A percentile compares a stretch with the other conserved stretches of the same genome.
Conservation (phyloP, 2,329 filamentous ascomycete species). For the Pseudogymnoascus sp. region DNA sequence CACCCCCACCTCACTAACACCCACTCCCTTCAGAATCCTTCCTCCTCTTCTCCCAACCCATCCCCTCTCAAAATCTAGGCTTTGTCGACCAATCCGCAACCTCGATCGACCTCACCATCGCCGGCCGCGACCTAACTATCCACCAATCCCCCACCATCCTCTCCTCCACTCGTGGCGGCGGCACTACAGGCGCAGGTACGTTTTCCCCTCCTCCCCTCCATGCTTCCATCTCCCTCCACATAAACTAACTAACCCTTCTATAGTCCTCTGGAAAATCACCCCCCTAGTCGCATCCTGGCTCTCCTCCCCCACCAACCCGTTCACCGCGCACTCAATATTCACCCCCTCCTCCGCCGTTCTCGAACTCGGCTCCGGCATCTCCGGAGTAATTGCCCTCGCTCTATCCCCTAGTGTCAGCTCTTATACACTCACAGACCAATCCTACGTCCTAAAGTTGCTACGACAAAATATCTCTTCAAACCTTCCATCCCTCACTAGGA, state of each 20-base stretch:
- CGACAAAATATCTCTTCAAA: constrained; percentile 69
- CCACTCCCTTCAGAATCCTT: constrained; percentile 63
- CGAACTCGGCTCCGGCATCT: constrained; percentile 85
- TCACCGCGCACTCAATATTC: constrained; percentile 52
- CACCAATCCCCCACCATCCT: constrained; percentile 79
- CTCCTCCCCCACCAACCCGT: constrained; percentile 50
- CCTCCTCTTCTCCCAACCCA: constrained; percentile 69
- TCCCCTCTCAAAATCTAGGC: constrained; percentile 71
- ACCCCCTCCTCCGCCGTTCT: constrained; percentile 52
- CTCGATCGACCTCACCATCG: constrained; percentile 60
- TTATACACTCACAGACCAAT: constrained; percentile 81
- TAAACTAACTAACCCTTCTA: not conserved
- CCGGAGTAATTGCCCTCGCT: constrained; percentile 67
- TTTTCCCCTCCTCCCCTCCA: constrained; percentile 9
- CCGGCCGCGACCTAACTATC: constrained; percentile 63
- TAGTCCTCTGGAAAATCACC: constrained; percentile 87
- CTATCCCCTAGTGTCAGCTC: constrained; percentile 51
- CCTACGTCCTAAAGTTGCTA: constrained; percentile 73
- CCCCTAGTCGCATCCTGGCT: constrained; percentile 79
- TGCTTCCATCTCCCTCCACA: constrained; percentile 7
- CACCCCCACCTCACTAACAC: constrained; percentile 7
- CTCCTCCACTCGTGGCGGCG: constrained; percentile 64
- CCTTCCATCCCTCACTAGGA: constrained; percentile 16
- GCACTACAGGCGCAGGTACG: constrained; percentile 65
- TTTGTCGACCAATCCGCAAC: constrained; percentile 69